phyloP scores from a whole-genome alignment of 2,329 filamentous ascomycete species.

The Trichoderma guizhouense region DNA sequence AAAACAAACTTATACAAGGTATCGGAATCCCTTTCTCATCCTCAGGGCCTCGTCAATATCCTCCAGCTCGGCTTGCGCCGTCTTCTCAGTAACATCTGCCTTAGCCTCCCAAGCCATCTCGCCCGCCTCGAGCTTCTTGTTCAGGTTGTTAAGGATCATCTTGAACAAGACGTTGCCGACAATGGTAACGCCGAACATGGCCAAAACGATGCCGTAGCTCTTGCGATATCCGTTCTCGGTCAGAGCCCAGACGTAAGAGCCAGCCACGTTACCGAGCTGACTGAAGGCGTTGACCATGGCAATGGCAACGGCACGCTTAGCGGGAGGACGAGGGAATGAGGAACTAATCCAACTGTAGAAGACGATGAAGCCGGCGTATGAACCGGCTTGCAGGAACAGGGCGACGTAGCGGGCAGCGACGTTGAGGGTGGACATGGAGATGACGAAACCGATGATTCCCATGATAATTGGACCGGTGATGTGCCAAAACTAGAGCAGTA shows the following conservation, averaged over 20 bases:
- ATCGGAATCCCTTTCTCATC: constrained; percentile 47
- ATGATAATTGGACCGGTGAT: constrained; percentile 51
- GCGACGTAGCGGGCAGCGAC: constrained; percentile 57
- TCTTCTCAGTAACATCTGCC: constrained; percentile 38
- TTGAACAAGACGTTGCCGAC: constrained; percentile 49
- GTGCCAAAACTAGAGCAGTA: constrained; percentile 48
- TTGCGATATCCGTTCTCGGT: constrained; percentile 58
- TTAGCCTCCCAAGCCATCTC: constrained; percentile 39
- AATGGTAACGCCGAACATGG: constrained; percentile 61
- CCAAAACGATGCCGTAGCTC: constrained; percentile 62
- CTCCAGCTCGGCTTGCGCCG: constrained; percentile 40
- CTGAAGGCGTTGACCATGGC: constrained; percentile 58
- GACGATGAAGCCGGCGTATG: constrained; percentile 58
- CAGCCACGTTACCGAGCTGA: constrained; percentile 57
- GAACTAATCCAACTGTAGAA: constrained; percentile 58
- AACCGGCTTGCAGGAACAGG: constrained; percentile 56
- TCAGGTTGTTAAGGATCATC: constrained; percentile 44
- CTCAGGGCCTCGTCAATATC: constrained; percentile 43
- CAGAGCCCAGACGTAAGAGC: constrained; percentile 61
- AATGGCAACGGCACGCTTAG: constrained; percentile 59
- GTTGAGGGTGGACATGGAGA: constrained; percentile 56
- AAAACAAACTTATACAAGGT: constrained; percentile 36
- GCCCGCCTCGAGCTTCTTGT: constrained; percentile 45
- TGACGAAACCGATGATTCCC: constrained; percentile 56
- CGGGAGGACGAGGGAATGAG: constrained; percentile 55